Conservation (phyloP, 2,329 filamentous ascomycete genomes). For the Fusarium papillatum region DNA sequence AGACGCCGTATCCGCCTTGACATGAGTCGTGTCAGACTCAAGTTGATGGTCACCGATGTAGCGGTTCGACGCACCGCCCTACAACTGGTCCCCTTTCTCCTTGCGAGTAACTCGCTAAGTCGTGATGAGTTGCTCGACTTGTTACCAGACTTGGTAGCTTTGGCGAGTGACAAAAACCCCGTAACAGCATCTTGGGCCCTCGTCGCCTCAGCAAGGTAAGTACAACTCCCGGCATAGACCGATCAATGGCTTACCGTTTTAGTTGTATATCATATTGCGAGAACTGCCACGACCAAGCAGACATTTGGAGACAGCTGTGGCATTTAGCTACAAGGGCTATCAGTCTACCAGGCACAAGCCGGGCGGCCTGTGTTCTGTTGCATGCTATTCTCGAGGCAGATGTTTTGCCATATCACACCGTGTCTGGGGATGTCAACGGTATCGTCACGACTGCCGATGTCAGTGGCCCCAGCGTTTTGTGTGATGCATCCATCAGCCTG, state of each 20-base stretch:
- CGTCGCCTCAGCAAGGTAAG: conserved; percentile 83
- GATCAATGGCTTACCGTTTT: conserved; percentile 35
- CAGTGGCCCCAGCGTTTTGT: conserved; percentile 82
- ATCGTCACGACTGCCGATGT: conserved; percentile 84
- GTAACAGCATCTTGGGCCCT: conserved; percentile 84
- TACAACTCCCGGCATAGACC: not conserved
- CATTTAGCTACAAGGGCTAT: conserved; percentile 79
- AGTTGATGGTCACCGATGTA: conserved; percentile 59
- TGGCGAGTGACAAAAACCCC: conserved; percentile 78
- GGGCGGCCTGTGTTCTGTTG: conserved; percentile 83
- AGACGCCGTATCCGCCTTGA: conserved; percentile 59
- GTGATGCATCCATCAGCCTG: conserved; percentile 83
- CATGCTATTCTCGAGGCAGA: conserved; percentile 74
- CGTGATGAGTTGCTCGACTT: conserved; percentile 67
- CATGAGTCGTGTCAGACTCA: conserved; percentile 62
- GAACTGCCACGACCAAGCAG: conserved; percentile 51
- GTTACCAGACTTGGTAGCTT: conserved; percentile 68
- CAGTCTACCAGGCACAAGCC: conserved; percentile 77
- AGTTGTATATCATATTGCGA: conserved; percentile 48
- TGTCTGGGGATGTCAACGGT: conserved; percentile 78
- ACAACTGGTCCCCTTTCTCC: conserved; percentile 70
- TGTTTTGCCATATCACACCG: conserved; percentile 75
- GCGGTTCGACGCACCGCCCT: conserved; percentile 65
- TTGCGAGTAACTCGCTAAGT: conserved; percentile 60
- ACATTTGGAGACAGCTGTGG: conserved; percentile 81